A percentile compares a stretch with the other conserved stretches of the same genome.
phyloP scores from a whole-genome alignment of 1,284 basidiomycete genomes.

The Clitocybe nebularis region DNA sequence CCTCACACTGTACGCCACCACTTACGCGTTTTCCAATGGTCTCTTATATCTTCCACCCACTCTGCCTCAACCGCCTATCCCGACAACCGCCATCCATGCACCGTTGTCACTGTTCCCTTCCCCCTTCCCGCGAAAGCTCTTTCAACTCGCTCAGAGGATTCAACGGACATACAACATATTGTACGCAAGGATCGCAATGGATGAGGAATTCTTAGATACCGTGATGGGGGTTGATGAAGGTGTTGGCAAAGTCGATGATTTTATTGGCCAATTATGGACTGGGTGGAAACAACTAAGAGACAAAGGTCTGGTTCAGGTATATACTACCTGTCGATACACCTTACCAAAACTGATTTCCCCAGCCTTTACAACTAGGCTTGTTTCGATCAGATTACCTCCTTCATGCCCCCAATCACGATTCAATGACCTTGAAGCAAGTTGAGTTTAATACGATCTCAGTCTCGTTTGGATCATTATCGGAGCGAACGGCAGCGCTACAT shows the following conservation, averaged over 20 bases:
- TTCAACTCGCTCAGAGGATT: constrained; percentile 62
- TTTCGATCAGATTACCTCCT: constrained; percentile 95
- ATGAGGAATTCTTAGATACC: constrained; percentile 74
- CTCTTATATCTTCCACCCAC: constrained; percentile 74
- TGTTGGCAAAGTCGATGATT: constrained; percentile 83
- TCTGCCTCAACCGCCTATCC: constrained; percentile 44
- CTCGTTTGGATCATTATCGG: constrained; percentile 84
- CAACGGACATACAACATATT: constrained; percentile 83
- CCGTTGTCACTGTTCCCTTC: constrained; percentile 87
- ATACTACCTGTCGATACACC: constrained; percentile 3
- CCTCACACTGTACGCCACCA: constrained; percentile 68
- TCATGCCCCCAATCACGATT: constrained; percentile 49
- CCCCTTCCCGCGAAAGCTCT: constrained; percentile 77
- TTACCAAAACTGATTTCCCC: constrained; percentile 3
- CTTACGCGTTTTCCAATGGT: constrained; percentile 84
- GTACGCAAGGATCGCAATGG: constrained; percentile 82
- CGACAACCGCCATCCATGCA: constrained; percentile 80
- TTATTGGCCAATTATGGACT: constrained; percentile 82
- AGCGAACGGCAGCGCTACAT: constrained; percentile 75
- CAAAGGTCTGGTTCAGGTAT: constrained; percentile 44
- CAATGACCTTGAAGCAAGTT: constrained; percentile 81
- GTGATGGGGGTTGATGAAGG: constrained; percentile 78
- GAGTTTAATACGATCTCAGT: constrained; percentile 98
- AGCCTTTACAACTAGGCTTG: constrained; percentile 88
- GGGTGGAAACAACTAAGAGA: constrained; percentile 79